Percentiles rank a stretch among this genome's conserved stretches.
Evolutionary conservation across 73 alveolate species (phyloP).

Genomic region (Tetrahymena thermophila): DNA sequence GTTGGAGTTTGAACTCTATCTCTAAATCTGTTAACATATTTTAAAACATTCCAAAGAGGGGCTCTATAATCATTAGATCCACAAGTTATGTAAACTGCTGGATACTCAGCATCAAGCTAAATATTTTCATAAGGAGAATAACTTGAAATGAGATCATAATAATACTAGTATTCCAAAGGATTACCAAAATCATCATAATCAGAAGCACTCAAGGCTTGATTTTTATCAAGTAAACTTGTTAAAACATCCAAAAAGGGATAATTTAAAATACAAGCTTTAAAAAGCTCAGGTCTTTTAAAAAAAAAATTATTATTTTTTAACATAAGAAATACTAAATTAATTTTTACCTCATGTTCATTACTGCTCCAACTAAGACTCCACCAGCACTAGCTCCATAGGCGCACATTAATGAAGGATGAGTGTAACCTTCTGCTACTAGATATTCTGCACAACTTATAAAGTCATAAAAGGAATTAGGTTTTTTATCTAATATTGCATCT

Average conservation of each 20-base stretch:
- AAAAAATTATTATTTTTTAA: background rate
- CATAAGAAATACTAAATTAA: background rate
- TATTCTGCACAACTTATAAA: slow-evolving; percentile 62
- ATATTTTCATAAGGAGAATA: slow-evolving; percentile 83
- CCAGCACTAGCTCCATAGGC: slow-evolving; percentile 90
- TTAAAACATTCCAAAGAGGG: slow-evolving; percentile 64
- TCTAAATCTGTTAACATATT: slow-evolving; percentile 67
- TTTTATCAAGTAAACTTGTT: slow-evolving; percentile 55
- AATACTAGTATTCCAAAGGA: slow-evolving; percentile 48
- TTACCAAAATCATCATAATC: slow-evolving; percentile 86
- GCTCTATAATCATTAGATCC: slow-evolving; percentile 71
- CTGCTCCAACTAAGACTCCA: slow-evolving; percentile 69
- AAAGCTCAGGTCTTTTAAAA: slow-evolving; percentile 55
- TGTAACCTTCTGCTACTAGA: slow-evolving; percentile 57
- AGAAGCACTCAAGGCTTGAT: slow-evolving; percentile 56
- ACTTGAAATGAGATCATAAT: slow-evolving; percentile 42
- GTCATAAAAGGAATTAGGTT: slow-evolving; percentile 57
- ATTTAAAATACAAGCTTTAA: slow-evolving; percentile 64
- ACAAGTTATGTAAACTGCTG: slow-evolving; percentile 60
- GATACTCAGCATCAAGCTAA: slow-evolving; percentile 49
- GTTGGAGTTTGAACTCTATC: slow-evolving; percentile 12
- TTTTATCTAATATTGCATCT: slow-evolving; percentile 58
- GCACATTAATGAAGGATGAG: slow-evolving; percentile 74
- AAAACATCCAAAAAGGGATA: slow-evolving; percentile 81
- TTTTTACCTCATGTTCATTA: slow-evolving; percentile 48